Conservation (phyloP, 116 monocot species). For the Iris pallida region DNA sequence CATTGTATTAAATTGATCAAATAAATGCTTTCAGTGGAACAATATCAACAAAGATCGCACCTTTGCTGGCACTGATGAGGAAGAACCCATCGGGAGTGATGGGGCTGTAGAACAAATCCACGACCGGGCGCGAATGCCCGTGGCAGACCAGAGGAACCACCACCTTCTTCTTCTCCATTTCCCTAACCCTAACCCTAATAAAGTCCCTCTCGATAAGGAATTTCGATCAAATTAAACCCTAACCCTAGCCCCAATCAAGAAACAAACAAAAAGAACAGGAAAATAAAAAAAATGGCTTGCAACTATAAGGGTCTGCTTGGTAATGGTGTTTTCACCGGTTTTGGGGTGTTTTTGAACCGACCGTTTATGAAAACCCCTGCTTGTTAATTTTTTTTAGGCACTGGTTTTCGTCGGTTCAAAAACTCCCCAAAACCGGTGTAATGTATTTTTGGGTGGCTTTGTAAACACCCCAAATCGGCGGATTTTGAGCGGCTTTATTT, state of each 20-base stretch:
- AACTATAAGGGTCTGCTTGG: too few relatives aligned
- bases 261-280: background rate
- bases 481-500: too few relatives aligned
- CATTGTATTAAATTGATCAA: too few relatives aligned
- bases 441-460: too few relatives aligned
- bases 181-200: slow-evolving; percentile 27
- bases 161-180: slow-evolving; percentile 80
- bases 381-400: too few relatives aligned
- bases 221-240: background rate
- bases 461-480: too few relatives aligned
- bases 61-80: slow-evolving; percentile 96
- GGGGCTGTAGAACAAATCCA: slow-evolving; percentile 96
- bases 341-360: too few relatives aligned
- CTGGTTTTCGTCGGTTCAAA: too few relatives aligned
- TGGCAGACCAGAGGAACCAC: slow-evolving; percentile 87
- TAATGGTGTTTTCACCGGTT: too few relatives aligned
- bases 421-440: too few relatives aligned
- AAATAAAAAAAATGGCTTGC: background rate
- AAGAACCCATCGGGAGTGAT: slow-evolving; percentile 88
- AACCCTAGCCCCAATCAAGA: background rate
- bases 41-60: slow-evolving; percentile 22
- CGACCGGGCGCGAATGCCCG: slow-evolving; percentile 92
- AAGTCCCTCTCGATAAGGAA: background rate
- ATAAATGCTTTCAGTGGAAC: background rate
- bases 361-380: too few relatives aligned